Evolutionary conservation across 495 filamentous ascomycete species (phyloP).

Genomic region (Penicillium alfredii): DNA sequence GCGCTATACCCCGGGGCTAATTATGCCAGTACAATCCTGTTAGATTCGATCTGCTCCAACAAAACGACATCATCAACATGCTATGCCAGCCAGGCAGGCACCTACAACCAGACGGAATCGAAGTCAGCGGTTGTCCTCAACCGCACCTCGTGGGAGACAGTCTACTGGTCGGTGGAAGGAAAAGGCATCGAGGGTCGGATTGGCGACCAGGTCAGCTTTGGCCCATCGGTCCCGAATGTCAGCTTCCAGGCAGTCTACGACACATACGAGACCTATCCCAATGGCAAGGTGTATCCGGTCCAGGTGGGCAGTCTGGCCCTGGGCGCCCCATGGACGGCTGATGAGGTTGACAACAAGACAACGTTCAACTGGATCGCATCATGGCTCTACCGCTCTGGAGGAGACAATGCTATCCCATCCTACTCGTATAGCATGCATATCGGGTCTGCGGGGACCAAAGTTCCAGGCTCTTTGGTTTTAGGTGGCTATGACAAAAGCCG

Average conservation of each 20-base stretch:
- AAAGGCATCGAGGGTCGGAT: no score
- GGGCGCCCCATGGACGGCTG: no score
- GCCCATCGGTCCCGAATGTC: conserved; percentile 3
- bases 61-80: neutral
- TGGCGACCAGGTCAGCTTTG: no score
- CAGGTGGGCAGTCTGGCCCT: conserved; percentile 8
- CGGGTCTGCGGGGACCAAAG: conserved; percentile 36
- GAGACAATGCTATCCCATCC: conserved; percentile 27
- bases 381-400: conserved; percentile 1
- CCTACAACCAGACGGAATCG: no score
- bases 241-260: neutral
- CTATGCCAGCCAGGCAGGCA: conserved; percentile 4
- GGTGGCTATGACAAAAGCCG: conserved; percentile 49
- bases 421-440: conserved; percentile 51
- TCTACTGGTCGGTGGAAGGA: no score
- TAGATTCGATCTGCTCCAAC: conserved; percentile 1
- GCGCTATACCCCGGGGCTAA: conserved; percentile 7
- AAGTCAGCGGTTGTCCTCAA: no score
- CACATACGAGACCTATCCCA: conserved; percentile 2
- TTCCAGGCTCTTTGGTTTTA: conserved; percentile 39
- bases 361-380: conserved; percentile 1
- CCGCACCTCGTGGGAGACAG: no score
- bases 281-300: conserved; percentile 5
- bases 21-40: conserved; percentile 4
- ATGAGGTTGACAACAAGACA: neutral